Conservation (phyloP, 1,284 basidiomycete genomes). For the Pholiota adiposa region DNA sequence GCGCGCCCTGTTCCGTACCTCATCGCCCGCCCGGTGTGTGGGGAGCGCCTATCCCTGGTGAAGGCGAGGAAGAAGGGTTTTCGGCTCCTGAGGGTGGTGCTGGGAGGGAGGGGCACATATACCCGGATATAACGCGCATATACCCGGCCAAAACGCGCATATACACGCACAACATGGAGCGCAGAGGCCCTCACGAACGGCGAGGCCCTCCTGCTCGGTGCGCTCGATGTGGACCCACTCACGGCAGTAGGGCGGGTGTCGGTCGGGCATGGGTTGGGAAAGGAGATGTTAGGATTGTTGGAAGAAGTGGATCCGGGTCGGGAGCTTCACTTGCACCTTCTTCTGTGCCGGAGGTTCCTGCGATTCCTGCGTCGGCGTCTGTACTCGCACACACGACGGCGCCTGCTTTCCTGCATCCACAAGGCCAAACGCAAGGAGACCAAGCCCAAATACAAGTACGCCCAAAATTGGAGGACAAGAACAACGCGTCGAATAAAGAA, state of each 20-base stretch:
- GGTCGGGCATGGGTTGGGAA: constrained; percentile 10
- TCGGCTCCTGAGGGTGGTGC: not conserved
- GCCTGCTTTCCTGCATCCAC: not conserved
- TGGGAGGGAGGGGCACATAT: not conserved
- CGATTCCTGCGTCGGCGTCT: not conserved
- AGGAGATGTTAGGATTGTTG: constrained; percentile 5
- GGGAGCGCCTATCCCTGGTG: not conserved
- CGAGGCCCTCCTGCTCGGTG: constrained; percentile 6
- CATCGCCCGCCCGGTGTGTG: constrained; percentile 17
- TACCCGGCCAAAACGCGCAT: not conserved
- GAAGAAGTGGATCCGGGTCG: not conserved
- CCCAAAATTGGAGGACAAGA: too few species aligned
- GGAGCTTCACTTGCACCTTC: not conserved
- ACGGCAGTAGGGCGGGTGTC: not conserved
- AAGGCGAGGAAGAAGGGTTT: not conserved
- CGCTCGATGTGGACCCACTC: constrained; percentile 3
- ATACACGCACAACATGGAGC: too few species aligned
- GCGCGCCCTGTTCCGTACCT: constrained; percentile 15
- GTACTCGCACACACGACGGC: too few species aligned
- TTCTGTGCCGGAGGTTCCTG: not conserved
- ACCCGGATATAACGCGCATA: not conserved
- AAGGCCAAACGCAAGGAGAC: not conserved
- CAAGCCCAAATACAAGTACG: too few species aligned
- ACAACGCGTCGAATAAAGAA: too few species aligned
- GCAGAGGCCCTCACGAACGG: not conserved